phyloP scores from a whole-genome alignment of 805 yeast species.

The Yarrowia divulgata region DNA sequence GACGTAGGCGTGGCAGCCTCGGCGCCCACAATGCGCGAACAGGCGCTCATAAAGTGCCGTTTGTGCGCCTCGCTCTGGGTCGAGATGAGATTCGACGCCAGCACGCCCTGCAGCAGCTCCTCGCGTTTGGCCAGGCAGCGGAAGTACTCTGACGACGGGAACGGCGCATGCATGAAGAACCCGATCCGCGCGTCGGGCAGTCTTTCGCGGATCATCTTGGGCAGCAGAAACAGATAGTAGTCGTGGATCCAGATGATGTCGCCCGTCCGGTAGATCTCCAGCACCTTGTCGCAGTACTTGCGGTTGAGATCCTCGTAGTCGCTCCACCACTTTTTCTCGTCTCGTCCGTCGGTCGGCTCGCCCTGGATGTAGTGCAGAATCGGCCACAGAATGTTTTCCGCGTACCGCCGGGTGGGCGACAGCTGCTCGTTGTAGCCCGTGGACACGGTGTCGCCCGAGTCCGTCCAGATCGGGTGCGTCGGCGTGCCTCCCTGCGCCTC shows the following conservation, averaged over 20 bases:
- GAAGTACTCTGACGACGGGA: slow-evolving; percentile 93
- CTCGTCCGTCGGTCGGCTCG: slow-evolving; percentile 72
- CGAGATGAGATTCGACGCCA: slow-evolving; percentile 85
- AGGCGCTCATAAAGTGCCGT: slow-evolving; percentile 89
- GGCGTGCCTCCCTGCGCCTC: slow-evolving; percentile 48
- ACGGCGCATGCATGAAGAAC: slow-evolving; percentile 86
- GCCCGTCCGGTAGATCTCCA: slow-evolving; percentile 79
- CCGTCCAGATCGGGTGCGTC: slow-evolving; percentile 83
- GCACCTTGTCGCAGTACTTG: slow-evolving; percentile 81
- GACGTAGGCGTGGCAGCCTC: slow-evolving; percentile 56
- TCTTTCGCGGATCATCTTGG: slow-evolving; percentile 81
- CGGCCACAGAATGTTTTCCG: slow-evolving; percentile 93
- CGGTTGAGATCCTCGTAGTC: slow-evolving; percentile 91
- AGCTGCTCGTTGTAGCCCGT: slow-evolving; percentile 63
- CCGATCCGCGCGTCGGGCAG: slow-evolving; percentile 78
- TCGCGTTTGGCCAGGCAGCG: slow-evolving; percentile 85
- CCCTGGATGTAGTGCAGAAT: slow-evolving; percentile 91
- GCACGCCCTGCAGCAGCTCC: slow-evolving; percentile 87
- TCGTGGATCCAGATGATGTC: slow-evolving; percentile 94
- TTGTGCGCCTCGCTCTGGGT: slow-evolving; percentile 88
- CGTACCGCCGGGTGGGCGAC: slow-evolving; percentile 84
- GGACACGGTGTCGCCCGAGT: slow-evolving; percentile 48
- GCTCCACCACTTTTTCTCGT: slow-evolving; percentile 79
- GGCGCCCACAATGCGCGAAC: slow-evolving; percentile 85
- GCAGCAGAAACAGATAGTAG: slow-evolving; percentile 80